A percentile compares a stretch with the other conserved stretches of the same genome.
phyloP scores from a whole-genome alignment of 192 early-diverging fungal genomes.

The Dissophora ornata region DNA sequence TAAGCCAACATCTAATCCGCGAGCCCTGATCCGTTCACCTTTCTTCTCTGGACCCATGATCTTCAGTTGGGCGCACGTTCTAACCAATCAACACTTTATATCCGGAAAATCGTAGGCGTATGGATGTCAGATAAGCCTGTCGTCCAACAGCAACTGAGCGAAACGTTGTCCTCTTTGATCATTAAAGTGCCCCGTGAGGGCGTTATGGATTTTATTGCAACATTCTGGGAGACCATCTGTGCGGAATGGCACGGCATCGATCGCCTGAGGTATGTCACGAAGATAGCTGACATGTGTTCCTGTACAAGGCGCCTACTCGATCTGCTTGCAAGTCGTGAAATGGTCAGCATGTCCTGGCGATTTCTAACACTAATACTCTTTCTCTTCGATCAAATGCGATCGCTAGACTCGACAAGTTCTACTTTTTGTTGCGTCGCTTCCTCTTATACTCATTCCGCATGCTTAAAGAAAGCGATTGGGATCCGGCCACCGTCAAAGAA shows the following conservation, averaged over 20 bases:
- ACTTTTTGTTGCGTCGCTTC: constrained; percentile 75
- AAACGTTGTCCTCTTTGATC: constrained; percentile 74
- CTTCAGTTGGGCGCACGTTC: too few relatives aligned
- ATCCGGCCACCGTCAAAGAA: constrained; percentile 59
- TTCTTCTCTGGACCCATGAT: constrained; percentile 1
- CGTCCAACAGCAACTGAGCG: constrained; percentile 89
- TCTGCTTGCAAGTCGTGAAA: too few relatives aligned
- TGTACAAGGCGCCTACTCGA: background rate
- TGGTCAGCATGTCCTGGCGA: too few relatives aligned
- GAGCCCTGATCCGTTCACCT: background rate
- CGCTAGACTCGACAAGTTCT: constrained; percentile 85
- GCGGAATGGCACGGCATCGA: constrained; percentile 84
- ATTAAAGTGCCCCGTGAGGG: constrained; percentile 58
- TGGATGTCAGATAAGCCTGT: constrained; percentile 98
- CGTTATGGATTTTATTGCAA: constrained; percentile 67
- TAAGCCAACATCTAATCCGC: constrained; percentile 48
- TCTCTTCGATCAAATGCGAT: too few relatives aligned
- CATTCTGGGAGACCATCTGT: constrained; percentile 76
- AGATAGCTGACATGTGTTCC: too few relatives aligned
- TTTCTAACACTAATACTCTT: too few relatives aligned
- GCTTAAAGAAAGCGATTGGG: constrained; percentile 71
- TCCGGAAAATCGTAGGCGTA: too few relatives aligned
- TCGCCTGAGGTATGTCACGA: constrained; percentile 72
- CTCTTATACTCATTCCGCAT: constrained; percentile 70
- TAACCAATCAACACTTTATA: too few relatives aligned